Evolutionary conservation across 1,284 basidiomycete genomes (phyloP).

Genomic region (Fomitiporia mediterranea): DNA sequence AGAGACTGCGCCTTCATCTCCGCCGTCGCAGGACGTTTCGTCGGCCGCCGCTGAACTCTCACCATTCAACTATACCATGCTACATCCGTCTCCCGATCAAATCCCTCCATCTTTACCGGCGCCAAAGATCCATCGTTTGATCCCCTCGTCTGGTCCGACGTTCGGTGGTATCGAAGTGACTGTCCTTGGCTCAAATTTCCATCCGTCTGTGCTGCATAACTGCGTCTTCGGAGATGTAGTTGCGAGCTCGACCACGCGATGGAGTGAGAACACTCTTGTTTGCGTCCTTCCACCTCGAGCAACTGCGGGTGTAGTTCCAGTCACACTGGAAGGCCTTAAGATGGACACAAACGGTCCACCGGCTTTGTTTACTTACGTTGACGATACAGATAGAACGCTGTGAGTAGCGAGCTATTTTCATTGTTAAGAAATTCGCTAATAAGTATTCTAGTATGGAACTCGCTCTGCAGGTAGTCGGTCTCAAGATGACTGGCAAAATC

Average conservation of each 20-base stretch:
- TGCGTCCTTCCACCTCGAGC: constrained; percentile 87
- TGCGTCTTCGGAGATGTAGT: constrained; percentile 86
- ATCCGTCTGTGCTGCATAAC: constrained; percentile 59
- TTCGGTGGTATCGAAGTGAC: constrained; percentile 95
- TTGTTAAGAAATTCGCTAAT: constrained; percentile 23
- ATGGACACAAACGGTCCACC: constrained; percentile 47
- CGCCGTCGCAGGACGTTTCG: constrained; percentile 10
- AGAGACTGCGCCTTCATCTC: constrained; percentile 23
- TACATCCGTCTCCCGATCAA: constrained; percentile 22
- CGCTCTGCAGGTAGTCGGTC: constrained; percentile 88
- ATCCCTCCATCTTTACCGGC: constrained; percentile 42
- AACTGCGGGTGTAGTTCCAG: constrained; percentile 83
- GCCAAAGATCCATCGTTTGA: constrained; percentile 77
- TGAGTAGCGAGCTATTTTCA: constrained; percentile 39
- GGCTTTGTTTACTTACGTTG: constrained; percentile 83
- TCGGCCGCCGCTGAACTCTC: constrained; percentile 14
- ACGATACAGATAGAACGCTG: constrained; percentile 84
- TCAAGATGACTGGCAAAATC: constrained; percentile 95
- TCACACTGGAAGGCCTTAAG: constrained; percentile 75
- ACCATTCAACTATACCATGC: constrained; percentile 11
- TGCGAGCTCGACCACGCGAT: constrained; percentile 82
- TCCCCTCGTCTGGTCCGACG: constrained; percentile 89
- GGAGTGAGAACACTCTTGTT: constrained; percentile 92
- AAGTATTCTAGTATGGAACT: constrained; percentile 75
- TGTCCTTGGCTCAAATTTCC: constrained; percentile 87